Evolutionary conservation across 768 basidiomycete genomes (phyloP).

Genomic region (Boletus sensibilis): DNA sequence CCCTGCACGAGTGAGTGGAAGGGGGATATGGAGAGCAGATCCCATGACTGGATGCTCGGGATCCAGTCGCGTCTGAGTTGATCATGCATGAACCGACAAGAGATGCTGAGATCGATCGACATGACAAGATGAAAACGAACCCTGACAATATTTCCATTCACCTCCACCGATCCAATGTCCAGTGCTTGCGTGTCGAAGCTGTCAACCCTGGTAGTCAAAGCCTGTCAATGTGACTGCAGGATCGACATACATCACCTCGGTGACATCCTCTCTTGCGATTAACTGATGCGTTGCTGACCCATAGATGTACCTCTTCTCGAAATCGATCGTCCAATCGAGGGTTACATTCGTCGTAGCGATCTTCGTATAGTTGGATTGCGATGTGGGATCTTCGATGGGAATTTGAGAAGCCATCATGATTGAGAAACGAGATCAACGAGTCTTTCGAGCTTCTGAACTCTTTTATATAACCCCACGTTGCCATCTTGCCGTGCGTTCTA

Average conservation of each 20-base stretch:
- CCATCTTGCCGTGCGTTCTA: no score
- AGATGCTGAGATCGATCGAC: not conserved
- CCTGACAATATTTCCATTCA: constrained; percentile 44
- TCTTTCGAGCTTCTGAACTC: not conserved
- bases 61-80: constrained; percentile 49
- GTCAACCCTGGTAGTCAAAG: not conserved
- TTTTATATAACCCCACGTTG: no score
- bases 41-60: constrained; percentile 72
- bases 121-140: constrained; percentile 35
- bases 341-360: constrained; percentile 48
- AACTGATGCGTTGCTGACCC: constrained; percentile 51
- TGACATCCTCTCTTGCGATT: constrained; percentile 37
- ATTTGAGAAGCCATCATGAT: constrained; percentile 17
- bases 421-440: not conserved
- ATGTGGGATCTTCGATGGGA: constrained; percentile 39
- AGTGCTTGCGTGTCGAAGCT: constrained; percentile 55
- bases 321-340: constrained; percentile 61
- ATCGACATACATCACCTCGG: constrained; percentile 41
- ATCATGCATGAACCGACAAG: not conserved
- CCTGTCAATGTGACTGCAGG: not conserved
- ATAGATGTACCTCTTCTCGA: constrained; percentile 41
- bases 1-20: constrained; percentile 41
- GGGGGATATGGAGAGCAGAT: constrained; percentile 61
- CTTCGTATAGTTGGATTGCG: constrained; percentile 57
- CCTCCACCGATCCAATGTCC: constrained; percentile 51